Conservation (phyloP, 306 rosid genomes). For the Sicyos edulis region DNA sequence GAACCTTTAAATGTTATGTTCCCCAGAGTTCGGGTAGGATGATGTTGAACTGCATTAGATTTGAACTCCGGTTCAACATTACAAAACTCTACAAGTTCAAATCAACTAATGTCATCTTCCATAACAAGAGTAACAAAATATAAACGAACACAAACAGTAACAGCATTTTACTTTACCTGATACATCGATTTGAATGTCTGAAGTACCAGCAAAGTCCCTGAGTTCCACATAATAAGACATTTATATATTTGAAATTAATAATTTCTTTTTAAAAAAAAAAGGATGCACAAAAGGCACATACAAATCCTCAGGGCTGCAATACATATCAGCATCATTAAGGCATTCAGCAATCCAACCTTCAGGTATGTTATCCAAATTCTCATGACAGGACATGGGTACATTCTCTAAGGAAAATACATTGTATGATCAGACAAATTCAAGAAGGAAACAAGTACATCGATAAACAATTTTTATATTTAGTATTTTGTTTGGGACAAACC, state of each 20-base stretch:
- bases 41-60: conserved; percentile 36
- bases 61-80: conserved; percentile 38
- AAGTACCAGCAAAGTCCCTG: conserved; percentile 53
- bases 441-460: conserved; percentile 5
- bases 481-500: conserved; percentile 40
- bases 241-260: conserved; percentile 29
- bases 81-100: conserved; percentile 37
- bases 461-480: background rate
- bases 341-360: conserved; percentile 76
- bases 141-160: background rate
- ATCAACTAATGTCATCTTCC: background rate
- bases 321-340: conserved; percentile 59
- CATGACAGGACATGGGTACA: conserved; percentile 42
- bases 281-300: conserved; percentile 40
- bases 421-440: conserved; percentile 20
- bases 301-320: conserved; percentile 52
- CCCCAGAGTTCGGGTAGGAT: conserved; percentile 33
- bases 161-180: conserved; percentile 44
- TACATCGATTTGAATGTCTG: conserved; percentile 49
- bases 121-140: background rate
- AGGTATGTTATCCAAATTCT: conserved; percentile 47
- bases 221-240: conserved; percentile 27
- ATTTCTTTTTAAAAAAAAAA: too few relatives aligned
- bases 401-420: conserved; percentile 41
- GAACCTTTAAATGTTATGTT: conserved; percentile 69